Percentiles rank a stretch among this genome's conserved stretches.
Conservation (phyloP, 352 stramenopile genomes). For the Vaucheria bursata region DNA sequence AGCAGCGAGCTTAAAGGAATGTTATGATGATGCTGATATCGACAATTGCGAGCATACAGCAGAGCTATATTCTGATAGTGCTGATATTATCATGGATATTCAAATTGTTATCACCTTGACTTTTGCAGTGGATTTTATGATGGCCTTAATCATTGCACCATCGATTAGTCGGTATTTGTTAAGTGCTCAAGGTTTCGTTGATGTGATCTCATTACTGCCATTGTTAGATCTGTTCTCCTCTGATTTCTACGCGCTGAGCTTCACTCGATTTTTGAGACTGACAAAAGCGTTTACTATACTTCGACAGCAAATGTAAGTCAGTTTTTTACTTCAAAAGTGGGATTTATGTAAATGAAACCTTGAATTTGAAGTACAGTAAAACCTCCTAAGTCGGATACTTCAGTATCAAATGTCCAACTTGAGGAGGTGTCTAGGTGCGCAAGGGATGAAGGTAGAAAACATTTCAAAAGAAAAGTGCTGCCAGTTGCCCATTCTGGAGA, state of each 20-base stretch:
- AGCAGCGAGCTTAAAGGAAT: too few species aligned
- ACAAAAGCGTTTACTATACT: background rate
- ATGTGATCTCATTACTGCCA: background rate
- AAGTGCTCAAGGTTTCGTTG: background rate
- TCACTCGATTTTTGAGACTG: background rate
- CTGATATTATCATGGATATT: background rate
- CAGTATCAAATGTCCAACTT: too few species aligned
- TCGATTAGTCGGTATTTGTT: background rate
- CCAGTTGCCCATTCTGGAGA: background rate
- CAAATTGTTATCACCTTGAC: background rate
- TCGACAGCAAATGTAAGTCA: background rate
- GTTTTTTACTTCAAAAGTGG: background rate
- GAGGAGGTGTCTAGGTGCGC: too few species aligned
- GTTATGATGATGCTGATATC: too few species aligned
- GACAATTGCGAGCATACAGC: too few species aligned
- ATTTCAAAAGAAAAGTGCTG: background rate
- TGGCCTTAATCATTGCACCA: background rate
- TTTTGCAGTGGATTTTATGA: background rate
- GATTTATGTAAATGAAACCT: background rate
- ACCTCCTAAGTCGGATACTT: too few species aligned
- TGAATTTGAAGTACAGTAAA: too few species aligned
- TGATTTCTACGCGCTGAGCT: background rate
- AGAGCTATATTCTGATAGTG: background rate
- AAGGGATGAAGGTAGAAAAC: background rate
- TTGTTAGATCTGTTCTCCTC: background rate